Evolutionary conservation across 306 rosid genomes (phyloP), one percentile per base, ranked within the genome.

Genomic region (Dalbergia cultrata): DNA sequence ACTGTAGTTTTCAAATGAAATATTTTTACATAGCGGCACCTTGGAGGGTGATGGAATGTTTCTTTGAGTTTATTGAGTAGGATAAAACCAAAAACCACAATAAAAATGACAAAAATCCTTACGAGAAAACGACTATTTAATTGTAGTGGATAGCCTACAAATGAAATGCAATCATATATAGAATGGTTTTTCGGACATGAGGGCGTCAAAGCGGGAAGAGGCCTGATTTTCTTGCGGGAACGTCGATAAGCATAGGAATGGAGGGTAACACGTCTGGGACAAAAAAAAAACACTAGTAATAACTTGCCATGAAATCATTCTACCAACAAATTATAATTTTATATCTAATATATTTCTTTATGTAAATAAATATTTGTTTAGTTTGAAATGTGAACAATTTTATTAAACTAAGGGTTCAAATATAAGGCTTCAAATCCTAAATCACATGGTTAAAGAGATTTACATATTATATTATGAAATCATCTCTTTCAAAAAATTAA

Each of bases 231-330:
- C 50, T 18, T 5, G 39, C 66, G 9, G 22, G 43, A 14, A 26
- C 31, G 2, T 26, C 1, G 2, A 26, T 26, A 75, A 64, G 58
- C 16, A 45, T 18, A 13, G n/a, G 9, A 76, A 44, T 56, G 66
- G 54, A 18, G 54, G 56, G 80, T 61, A 85, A 89, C 97, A 86
- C 94, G 93, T 88, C 89, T 72, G 67, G 60, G 62, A 31, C 60
- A 84, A 26, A 13, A 78, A 52, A 75, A 26, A 81, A 18, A 31
- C 17, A 22, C 11, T 45, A 8, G 47, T 64, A 26, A 5, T 11
- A 54, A 26, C 31, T 26, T 26, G 31, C 3, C 31, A 1, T 26
- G 31, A 26, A 26, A 26, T 1, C 31, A 26, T 0, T 26, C 31
- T 26, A 2, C 31, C 31, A 26, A 26, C 3, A 26, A 26, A 26